Evolutionary conservation across 2,329 filamentous ascomycete genomes (phyloP).

Genomic region (Clathrospora elynae): DNA sequence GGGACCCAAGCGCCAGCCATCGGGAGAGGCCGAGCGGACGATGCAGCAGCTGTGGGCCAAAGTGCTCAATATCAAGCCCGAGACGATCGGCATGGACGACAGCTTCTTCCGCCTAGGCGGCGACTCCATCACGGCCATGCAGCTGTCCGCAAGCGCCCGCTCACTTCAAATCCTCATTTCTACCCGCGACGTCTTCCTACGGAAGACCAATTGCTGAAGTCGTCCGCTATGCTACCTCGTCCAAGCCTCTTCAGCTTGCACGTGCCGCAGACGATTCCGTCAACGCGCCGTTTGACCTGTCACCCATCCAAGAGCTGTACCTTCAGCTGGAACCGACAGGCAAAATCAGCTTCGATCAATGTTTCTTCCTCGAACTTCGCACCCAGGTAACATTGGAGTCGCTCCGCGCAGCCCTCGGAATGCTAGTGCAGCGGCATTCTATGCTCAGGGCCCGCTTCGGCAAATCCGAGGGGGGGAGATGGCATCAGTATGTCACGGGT

Average conservation of each 20-base stretch:
- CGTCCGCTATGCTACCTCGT: no score
- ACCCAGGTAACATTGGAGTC: no score
- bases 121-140: constrained; percentile 15
- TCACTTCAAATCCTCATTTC: constrained; percentile 2
- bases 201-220: constrained; percentile 15
- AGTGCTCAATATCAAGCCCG: neutral
- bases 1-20: neutral
- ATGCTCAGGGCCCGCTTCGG: no score
- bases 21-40: neutral
- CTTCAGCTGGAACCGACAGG: neutral
- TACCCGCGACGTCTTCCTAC: constrained; percentile 23
- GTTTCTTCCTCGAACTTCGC: neutral
- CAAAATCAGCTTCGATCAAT: neutral
- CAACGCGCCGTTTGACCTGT: neutral
- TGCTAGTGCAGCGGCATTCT: no score
- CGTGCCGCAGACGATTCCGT: no score
- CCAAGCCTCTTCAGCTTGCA: no score
- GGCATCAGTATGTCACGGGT: neutral
- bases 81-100: constrained; percentile 8
- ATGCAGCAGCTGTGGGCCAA: constrained; percentile 2
- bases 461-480: neutral
- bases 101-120: constrained; percentile 16
- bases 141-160: constrained; percentile 14
- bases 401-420: no score
- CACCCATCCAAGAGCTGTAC: constrained; percentile 41